Evolutionary conservation across 2,329 filamentous ascomycete species (phyloP).

Genomic region (Fusarium sp.): DNA sequence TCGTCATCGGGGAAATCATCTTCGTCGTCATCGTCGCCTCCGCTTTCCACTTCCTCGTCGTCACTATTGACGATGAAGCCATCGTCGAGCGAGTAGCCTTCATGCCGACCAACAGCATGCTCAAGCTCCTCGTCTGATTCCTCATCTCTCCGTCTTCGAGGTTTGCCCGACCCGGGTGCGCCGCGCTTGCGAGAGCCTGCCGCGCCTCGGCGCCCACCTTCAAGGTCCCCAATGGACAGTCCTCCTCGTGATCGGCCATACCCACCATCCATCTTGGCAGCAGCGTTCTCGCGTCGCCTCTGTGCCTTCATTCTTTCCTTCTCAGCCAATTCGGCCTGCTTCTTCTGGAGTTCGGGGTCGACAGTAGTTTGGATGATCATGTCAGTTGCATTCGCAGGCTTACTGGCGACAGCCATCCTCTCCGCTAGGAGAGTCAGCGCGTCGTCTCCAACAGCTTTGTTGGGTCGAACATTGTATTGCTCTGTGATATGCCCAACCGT

Average conservation of each 20-base stretch:
- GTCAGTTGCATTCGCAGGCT: constrained; percentile 65
- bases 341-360: constrained; percentile 80
- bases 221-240: constrained; percentile 75
- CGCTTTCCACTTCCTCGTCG: constrained; percentile 72
- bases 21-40: constrained; percentile 72
- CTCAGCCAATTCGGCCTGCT: constrained; percentile 77
- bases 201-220: constrained; percentile 65
- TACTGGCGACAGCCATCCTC: constrained; percentile 72
- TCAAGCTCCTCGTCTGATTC: constrained; percentile 81
- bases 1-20: constrained; percentile 66
- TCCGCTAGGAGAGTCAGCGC: constrained; percentile 75
- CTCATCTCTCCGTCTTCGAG: constrained; percentile 71
- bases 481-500: constrained; percentile 81
- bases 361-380: constrained; percentile 77
- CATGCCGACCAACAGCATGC: constrained; percentile 68
- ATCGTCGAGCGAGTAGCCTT: constrained; percentile 83
- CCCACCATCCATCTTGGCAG: constrained; percentile 71
- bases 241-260: constrained; percentile 63
- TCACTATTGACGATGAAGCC: constrained; percentile 82
- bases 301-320: constrained; percentile 76
- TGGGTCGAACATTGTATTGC: constrained; percentile 74
- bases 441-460: constrained; percentile 74
- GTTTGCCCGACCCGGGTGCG: constrained; percentile 59
- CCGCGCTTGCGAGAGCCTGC: constrained; percentile 65
- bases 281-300: constrained; percentile 74